Base-by-base conservation (phyloP, 2,329 filamentous ascomycete species). In the Aspergillus sclerotialis region DNA sequence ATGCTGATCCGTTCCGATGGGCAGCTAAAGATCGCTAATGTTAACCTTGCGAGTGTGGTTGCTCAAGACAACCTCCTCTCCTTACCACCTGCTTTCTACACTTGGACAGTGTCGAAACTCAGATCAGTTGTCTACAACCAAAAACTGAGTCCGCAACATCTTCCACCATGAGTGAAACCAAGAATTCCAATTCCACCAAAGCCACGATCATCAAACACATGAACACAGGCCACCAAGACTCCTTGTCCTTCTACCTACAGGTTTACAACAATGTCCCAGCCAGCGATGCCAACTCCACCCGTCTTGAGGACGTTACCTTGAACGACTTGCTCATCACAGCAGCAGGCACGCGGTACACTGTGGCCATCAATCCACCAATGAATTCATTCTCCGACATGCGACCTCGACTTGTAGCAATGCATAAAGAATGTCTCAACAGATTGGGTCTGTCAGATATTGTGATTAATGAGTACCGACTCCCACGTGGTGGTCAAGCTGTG, bases 191-290 rank as follows among this genome's bases (percentile, higher is more conserved):
- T 43, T 44, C 51, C 5, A 62, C 68, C 38, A 78, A 78, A 53
- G 50, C 68, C 38, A 76, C 80, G 38, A 80, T 87, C 58, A 75
- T 90, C 53, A 70, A 70, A 21, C 89, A 95, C 68, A 92, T 95
- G 85, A 94, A 95, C 65, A 68, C 69, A 28, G 83, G 90, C 60
- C 90, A 94, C 64, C 67, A 72, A 33, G 73, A 77, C 48, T 85
- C 86, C 38, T 77, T 94, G 32, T 67, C 75, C 37, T 73, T 82
- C 54, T 94, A 89, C 62, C 75, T 93, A n/a, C 79, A 79, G 44
- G 76, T 87, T 60, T 87, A 79, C 66, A 70, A 67, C 55, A 60
- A 68, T 11, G 67, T 85, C 28, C 73, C 79, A 11, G 52, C 71
- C 6, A 60, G 64, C 39, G 64, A 72, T 32, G 73, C 81, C 32